These are phyloP conservation scores for Lactarius sanguifluus DNA, from an alignment of 768 basidiomycete genomes.

Conservation along the genomic window DNA sequence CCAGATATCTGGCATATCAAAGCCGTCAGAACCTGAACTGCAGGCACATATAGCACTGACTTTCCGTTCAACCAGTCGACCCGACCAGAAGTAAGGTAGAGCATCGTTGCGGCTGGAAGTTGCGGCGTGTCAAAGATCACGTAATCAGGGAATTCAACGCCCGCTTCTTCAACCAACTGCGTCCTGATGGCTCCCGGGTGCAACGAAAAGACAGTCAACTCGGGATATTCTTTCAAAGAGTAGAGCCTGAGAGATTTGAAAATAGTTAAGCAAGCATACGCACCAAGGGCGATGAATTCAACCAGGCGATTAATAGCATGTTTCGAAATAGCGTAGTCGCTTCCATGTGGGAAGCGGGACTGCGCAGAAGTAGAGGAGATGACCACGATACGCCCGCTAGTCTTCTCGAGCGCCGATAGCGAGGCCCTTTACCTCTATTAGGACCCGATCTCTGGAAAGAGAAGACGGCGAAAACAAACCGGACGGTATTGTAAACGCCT, in stretches of 20 bases:
- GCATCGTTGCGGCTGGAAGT: slow-evolving; percentile 31
- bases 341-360: too few relatives aligned
- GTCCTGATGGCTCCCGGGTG: slow-evolving; percentile 20
- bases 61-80: slow-evolving; percentile 31
- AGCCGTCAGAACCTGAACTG: neutral
- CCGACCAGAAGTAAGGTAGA: slow-evolving; percentile 24
- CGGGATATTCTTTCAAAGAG: slow-evolving; percentile 11
- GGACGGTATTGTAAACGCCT: slow-evolving; percentile 24
- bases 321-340: too few relatives aligned
- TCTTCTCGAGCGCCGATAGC: slow-evolving; percentile 2
- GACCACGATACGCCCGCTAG: neutral
- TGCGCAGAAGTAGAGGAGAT: too few relatives aligned
- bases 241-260: neutral
- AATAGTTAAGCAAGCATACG: too few relatives aligned
- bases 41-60: too few relatives aligned
- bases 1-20: slow-evolving; percentile 6
- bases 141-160: slow-evolving; percentile 13
- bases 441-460: neutral
- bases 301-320: too few relatives aligned
- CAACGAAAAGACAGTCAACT: slow-evolving; percentile 16
- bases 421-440: neutral
- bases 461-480: slow-evolving; percentile 13
- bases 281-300: too few relatives aligned
- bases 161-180: neutral
- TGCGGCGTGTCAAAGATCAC: slow-evolving; percentile 26